Conservation (phyloP, 176 grass and related monocot species). For the Aegilops speltoides region DNA sequence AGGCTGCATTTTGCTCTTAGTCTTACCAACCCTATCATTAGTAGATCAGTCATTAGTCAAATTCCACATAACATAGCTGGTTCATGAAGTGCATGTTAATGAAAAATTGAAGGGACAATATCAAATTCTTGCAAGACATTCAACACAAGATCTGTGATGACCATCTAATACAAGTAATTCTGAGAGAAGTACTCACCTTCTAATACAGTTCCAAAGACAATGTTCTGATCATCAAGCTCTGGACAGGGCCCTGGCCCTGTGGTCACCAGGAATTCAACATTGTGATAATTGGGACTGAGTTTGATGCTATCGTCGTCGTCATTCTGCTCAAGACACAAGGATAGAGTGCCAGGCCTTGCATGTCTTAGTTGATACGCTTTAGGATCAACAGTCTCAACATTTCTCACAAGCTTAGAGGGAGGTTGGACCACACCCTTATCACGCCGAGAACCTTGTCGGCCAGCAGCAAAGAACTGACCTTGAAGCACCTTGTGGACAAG, state of each 20-base stretch:
- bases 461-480: slow-evolving; percentile 87
- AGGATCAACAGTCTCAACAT: slow-evolving; percentile 66
- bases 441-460: slow-evolving; percentile 62
- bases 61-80: not conserved
- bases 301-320: slow-evolving; percentile 80
- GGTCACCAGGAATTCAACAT: slow-evolving; percentile 96
- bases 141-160: not conserved
- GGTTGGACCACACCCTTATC: slow-evolving; percentile 81
- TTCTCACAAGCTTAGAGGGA: slow-evolving; percentile 58
- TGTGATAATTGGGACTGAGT: slow-evolving; percentile 79
- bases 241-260: slow-evolving; percentile 88
- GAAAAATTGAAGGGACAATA: not conserved
- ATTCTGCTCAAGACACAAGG: slow-evolving; percentile 84
- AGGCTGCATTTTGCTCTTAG: not conserved
- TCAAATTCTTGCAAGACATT: not conserved
- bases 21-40: slow-evolving; percentile 12
- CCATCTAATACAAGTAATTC: slow-evolving; percentile 3
- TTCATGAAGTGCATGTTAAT: not conserved
- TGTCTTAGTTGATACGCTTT: slow-evolving; percentile 83
- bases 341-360: slow-evolving; percentile 74
- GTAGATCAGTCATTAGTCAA: not conserved
- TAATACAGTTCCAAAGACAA: slow-evolving; percentile 94
- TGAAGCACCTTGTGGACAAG: slow-evolving; percentile 85
- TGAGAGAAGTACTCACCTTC: slow-evolving; percentile 64
- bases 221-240: slow-evolving; percentile 88